phyloP scores from a whole-genome alignment of 2,329 filamentous ascomycete species.

The Nakataea oryzae region DNA sequence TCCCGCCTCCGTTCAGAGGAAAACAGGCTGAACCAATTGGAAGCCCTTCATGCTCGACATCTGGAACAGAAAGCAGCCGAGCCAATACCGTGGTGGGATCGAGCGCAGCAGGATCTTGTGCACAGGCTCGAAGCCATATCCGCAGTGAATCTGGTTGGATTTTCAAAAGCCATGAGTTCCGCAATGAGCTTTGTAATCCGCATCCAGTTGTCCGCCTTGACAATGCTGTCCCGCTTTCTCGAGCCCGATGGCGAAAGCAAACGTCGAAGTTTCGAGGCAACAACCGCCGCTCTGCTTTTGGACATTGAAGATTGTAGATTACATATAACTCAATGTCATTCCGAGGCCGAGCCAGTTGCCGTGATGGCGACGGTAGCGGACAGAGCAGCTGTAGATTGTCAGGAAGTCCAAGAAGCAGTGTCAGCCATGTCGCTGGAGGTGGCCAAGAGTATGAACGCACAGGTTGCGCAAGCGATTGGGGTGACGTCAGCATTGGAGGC shows the following conservation, averaged over 20 bases:
- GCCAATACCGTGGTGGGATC: neutral
- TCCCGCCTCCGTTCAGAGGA: neutral
- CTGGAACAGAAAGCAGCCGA: neutral
- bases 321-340: neutral
- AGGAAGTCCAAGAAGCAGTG: neutral
- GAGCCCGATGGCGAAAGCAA: neutral
- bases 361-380: neutral
- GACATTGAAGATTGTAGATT: neutral
- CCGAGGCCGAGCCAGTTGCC: neutral
- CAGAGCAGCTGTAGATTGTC: neutral
- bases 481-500: neutral
- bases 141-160: neutral
- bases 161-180: neutral
- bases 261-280: neutral
- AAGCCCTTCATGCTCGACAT: neutral
- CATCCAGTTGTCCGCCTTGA: neutral
- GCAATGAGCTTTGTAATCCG: neutral
- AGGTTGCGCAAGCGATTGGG: neutral
- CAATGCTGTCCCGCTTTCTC: neutral
- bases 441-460: neutral
- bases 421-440: neutral
- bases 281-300: neutral
- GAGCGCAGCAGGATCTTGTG: neutral
- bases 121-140: neutral
- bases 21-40: neutral